Conservation (phyloP, 1,284 basidiomycete genomes). For the Trametes versicolor region DNA sequence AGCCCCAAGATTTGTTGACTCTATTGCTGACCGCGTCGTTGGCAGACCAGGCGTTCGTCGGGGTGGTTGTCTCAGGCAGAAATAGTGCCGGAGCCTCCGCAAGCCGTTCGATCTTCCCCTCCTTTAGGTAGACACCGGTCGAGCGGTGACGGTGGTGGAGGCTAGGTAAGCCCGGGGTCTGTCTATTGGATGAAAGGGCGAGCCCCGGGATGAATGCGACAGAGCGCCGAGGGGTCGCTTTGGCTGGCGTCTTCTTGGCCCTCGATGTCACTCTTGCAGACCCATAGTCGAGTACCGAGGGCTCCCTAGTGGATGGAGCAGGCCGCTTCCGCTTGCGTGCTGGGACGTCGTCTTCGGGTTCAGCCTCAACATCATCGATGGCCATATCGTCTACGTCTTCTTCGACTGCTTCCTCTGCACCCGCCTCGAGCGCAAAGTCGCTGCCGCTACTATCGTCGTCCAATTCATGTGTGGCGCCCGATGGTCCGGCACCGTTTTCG, state of each 20-base stretch:
- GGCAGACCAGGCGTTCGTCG: constrained; percentile 58
- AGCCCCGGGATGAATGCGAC: constrained; percentile 37
- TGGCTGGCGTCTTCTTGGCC: constrained; percentile 32
- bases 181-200: constrained; percentile 49
- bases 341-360: constrained; percentile 19
- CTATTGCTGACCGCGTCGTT: constrained; percentile 53
- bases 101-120: constrained; percentile 65
- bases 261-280: constrained; percentile 20
- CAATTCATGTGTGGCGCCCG: constrained; percentile 24
- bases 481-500: constrained; percentile 40
- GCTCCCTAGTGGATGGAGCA: constrained; percentile 25
- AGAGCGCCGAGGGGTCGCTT: constrained; percentile 37
- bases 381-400: constrained; percentile 35
- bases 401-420: constrained; percentile 37
- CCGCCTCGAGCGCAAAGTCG: constrained; percentile 54
- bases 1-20: constrained; percentile 71
- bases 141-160: constrained; percentile 75
- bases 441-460: constrained; percentile 47
- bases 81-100: constrained; percentile 59
- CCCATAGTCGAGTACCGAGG: constrained; percentile 16
- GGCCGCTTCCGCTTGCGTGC: constrained; percentile 12
- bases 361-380: constrained; percentile 30
- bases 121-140: constrained; percentile 61
- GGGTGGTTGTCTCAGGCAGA: constrained; percentile 39
- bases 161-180: constrained; percentile 66